A percentile compares a stretch with the other conserved stretches of the same genome.
These are phyloP conservation scores for Phalaenopsis aphrodite DNA, from an alignment of 106 monocot species.

Conservation along the genomic window DNA sequence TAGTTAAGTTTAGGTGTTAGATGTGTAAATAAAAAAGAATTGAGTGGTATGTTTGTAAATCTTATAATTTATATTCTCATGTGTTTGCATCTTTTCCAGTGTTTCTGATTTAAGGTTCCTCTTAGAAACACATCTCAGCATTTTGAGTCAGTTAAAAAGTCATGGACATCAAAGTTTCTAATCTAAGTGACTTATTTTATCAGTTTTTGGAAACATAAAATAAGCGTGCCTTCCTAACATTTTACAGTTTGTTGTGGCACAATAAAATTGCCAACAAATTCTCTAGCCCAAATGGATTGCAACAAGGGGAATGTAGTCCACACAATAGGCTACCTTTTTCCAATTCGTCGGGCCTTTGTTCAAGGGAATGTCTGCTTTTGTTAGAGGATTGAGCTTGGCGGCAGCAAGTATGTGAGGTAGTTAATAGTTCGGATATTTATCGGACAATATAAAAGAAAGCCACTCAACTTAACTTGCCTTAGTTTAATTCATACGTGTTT, in stretches of 20 bases:
- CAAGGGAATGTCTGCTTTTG: neutral
- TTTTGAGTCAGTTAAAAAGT: neutral
- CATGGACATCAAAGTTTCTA: neutral
- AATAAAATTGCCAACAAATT: neutral
- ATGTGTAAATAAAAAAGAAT: no score
- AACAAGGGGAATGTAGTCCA: neutral
- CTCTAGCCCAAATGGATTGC: neutral
- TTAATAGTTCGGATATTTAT: neutral
- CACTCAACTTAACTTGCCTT: neutral
- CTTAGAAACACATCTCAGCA: neutral
- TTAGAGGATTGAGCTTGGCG: neutral
- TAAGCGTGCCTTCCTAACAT: neutral
- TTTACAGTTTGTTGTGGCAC: neutral
- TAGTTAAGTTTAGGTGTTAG: no score
- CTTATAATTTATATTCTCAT: neutral
- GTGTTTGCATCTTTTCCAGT: neutral
- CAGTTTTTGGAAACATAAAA: neutral
- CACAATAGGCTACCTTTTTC: neutral
- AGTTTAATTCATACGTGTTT: neutral
- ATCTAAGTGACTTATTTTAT: neutral
- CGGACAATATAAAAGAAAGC: neutral
- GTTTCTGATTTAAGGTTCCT: neutral
- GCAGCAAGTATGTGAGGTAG: neutral
- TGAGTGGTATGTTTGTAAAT: no score
- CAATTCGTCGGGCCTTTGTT: neutral